Percentiles rank a stretch among this genome's conserved stretches.
Evolutionary conservation across 371 early-diverging fungal genomes (phyloP).

Genomic region (Lichtheimia corymbifera): DNA sequence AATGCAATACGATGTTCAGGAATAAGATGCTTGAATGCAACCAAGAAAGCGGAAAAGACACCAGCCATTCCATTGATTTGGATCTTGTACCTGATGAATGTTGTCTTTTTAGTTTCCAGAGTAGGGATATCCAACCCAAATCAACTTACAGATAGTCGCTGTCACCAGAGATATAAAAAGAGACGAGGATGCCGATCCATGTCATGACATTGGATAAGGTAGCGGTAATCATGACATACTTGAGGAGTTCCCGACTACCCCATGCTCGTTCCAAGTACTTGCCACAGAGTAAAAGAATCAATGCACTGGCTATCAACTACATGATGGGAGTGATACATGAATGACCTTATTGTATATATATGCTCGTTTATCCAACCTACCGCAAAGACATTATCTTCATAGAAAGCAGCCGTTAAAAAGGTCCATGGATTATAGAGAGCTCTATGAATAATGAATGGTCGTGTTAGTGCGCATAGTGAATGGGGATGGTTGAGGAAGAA

Average conservation of each 20-base stretch:
- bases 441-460: slow-evolving; percentile 14
- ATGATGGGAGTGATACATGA: neutral
- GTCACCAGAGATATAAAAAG: slow-evolving; percentile 62
- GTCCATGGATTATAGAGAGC: slow-evolving; percentile 49
- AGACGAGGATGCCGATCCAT: slow-evolving; percentile 55
- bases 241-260: slow-evolving; percentile 73
- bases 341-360: neutral
- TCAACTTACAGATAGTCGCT: slow-evolving; percentile 58
- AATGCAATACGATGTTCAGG: slow-evolving; percentile 62
- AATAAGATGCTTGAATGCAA: slow-evolving; percentile 78
- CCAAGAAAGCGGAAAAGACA: slow-evolving; percentile 67
- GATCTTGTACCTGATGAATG: slow-evolving; percentile 34
- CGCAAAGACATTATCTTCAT: slow-evolving; percentile 37
- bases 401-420: slow-evolving; percentile 41
- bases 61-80: slow-evolving; percentile 72
- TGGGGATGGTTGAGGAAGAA: no score
- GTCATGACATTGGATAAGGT: slow-evolving; percentile 58
- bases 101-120: no score
- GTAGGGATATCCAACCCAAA: no score
- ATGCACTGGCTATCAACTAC: slow-evolving; percentile 51
- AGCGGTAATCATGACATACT: slow-evolving; percentile 58
- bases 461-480: no score
- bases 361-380: slow-evolving; percentile 22
- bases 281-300: slow-evolving; percentile 58
- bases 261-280: slow-evolving; percentile 79